phyloP scores from a whole-genome alignment of 441 rosid genomes.

The Francoa sonchifolia region DNA sequence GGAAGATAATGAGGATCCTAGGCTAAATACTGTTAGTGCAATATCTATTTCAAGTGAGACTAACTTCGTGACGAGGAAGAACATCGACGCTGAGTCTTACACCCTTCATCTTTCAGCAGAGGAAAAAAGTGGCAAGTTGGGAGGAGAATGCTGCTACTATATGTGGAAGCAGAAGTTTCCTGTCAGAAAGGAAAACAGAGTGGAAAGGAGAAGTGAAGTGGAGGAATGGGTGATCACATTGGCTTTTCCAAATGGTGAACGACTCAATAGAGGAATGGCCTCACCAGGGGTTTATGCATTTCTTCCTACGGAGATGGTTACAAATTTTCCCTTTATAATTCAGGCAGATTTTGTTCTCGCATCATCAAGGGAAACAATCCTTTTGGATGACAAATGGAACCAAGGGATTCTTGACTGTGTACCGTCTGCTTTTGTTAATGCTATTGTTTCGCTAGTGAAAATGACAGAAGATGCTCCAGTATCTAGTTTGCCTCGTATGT shows the following conservation, averaged over 20 bases:
- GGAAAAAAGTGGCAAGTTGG: constrained; percentile 12
- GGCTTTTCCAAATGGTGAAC: constrained; percentile 60
- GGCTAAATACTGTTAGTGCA: constrained; percentile 24
- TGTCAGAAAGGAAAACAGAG: constrained; percentile 37
- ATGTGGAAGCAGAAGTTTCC: constrained; percentile 72
- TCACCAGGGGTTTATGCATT: constrained; percentile 65
- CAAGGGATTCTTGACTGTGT: constrained; percentile 59
- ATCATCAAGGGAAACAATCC: constrained; percentile 57
- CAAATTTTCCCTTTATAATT: constrained; percentile 54
- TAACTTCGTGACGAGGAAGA: constrained; percentile 39
- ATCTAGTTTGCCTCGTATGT: constrained; percentile 34
- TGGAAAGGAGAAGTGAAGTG: constrained; percentile 49
- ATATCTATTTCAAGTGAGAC: constrained; percentile 53
- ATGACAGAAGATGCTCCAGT: constrained; percentile 33
- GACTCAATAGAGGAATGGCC: constrained; percentile 30
- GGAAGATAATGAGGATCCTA: constrained; percentile 38
- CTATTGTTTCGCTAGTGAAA: constrained; percentile 43
- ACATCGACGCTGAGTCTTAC: constrained; percentile 57
- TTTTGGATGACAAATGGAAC: constrained; percentile 54
- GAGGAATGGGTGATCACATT: constrained; percentile 58
- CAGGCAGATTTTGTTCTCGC: constrained; percentile 60
- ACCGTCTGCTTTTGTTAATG: constrained; percentile 43
- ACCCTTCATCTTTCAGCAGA: constrained; percentile 41
- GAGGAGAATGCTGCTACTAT: constrained; percentile 34
- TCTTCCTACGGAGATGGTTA: constrained; percentile 74